Base-by-base conservation (phyloP, 1,139 yeast species). In the Magnusiomyces starmeri region DNA sequence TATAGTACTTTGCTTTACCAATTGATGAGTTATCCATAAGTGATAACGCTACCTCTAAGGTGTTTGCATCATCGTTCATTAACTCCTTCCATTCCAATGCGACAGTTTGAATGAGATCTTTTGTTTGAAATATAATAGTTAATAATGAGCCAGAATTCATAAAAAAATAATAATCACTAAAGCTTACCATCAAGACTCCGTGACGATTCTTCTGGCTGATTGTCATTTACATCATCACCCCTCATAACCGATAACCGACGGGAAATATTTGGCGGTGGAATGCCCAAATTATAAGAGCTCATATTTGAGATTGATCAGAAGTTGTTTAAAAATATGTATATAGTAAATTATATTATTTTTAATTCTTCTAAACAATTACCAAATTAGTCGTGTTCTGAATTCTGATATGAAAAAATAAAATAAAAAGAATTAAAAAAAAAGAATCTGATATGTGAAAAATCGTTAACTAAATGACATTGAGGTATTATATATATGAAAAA, bases 11-110 rank as follows among this genome's bases (percentile, higher is more conserved):
- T 1, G 95, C 95, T 62, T 85, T 70, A 0, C 97, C 97, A 32
- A 89, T 95, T 1, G 96, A 85, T 2, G 95, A 82, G 60, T 82
- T 83, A 66, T 90, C 97, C 60, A 88, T 72, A 54, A 90, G 72
- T 0, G 92, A 80, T 46, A 90, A 73, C 0, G 96, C 96, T 52
- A 84, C 73, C 61, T 88, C 96, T 43, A 90, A 74, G 1, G 96
- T 95, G 65, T 87, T 88, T 50, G 94, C 75, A 54, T 74, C 65
- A 56, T 73, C 71, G 32, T 69, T 65, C 44, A 73, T 67, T 6
- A 75, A 66, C 47, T 69, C 72, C 47, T 60, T 60, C 65, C 66
- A 65, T 40, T 62, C 62, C n/a, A 53, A 18, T 6, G 55, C 48
- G 2, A 53, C 55, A 14, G 47, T 44, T 8, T 40, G 25, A n/a